Base-by-base conservation (phyloP, 352 stramenopile species). In the Globisporangium middletonii region DNA sequence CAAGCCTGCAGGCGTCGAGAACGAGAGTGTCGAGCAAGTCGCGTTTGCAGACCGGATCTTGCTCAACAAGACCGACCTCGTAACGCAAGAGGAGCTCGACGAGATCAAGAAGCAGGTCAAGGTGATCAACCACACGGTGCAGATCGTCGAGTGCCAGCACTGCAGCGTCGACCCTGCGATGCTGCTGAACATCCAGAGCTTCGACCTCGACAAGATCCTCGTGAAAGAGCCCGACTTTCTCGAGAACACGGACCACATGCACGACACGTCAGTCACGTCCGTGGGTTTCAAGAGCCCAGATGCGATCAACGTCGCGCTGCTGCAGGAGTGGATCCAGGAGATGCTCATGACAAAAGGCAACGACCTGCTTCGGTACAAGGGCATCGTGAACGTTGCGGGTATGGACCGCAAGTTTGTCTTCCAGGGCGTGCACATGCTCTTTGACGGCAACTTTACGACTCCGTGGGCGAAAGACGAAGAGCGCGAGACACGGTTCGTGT, bases 41-140 rank as follows among this genome's bases (percentile, higher is more conserved):
- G 94, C 94, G 1, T 98, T 98, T 76, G 91, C 94, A 2, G 96
- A 99, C 70, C 92, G 94, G 23, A 89, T 99, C 64, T 54, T 99
- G 38, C 75, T 99, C 28, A 98, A 99, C 72, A 99, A 99, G 64
- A 88, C 94, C 45, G 96, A 99, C 72, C 74, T 99, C 33, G 92
- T 98, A 1, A 92, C 68, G 18, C 47, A 42, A 6, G 74, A 86
- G 26, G 91, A 98, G 68, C 53, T 88, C 35, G 67, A 37, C 13
- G 55, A 69, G 37, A 64, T 86, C 44, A 59, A 53, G 26, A 19
- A 38, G 30, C 65, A 62, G 33, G 69, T 89, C 53, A 47, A 50
- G n/a, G 60, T 61, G n/a, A 75, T 89, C 59, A 89, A 89, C 37
- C 58, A 70, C 8, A 57, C 70, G 8, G 76, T 84, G 30, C 62